Conservation (phyloP, 768 basidiomycete genomes). For the Favolaschia claudopus region DNA sequence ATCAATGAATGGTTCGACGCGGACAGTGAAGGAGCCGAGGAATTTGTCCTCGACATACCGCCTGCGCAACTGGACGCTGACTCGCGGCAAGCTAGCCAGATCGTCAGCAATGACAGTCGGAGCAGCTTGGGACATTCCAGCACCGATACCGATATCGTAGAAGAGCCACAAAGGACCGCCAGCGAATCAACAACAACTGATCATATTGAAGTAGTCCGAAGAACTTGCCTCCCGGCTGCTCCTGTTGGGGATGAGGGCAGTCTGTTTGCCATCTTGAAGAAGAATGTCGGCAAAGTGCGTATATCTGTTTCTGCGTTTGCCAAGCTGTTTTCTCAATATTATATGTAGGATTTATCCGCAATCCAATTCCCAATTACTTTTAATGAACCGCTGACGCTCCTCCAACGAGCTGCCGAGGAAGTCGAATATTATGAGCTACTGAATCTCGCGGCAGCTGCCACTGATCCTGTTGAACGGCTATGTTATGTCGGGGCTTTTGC, state of each 20-base stretch:
- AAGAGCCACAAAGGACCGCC: constrained; percentile 32
- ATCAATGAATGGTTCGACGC: constrained; percentile 83
- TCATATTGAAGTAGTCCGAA: constrained; percentile 46
- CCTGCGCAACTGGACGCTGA: constrained; percentile 48
- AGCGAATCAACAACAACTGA: constrained; percentile 3
- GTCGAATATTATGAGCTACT: constrained; percentile 79
- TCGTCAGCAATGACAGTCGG: constrained; percentile 46
- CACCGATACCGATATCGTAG: constrained; percentile 61
- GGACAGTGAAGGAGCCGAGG: constrained; percentile 69
- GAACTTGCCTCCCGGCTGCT: constrained; percentile 66
- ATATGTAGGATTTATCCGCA: constrained; percentile 74
- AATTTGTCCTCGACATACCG: constrained; percentile 67
- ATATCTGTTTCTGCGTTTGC: constrained; percentile 5
- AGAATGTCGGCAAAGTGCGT: constrained; percentile 85
- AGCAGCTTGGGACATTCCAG: constrained; percentile 56
- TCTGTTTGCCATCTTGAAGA: constrained; percentile 82
- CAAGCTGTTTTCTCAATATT: not conserved
- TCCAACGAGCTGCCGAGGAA: constrained; percentile 86
- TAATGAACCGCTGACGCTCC: constrained; percentile 86
- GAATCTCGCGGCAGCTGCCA: constrained; percentile 64
- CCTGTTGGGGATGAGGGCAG: constrained; percentile 81
- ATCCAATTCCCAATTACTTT: constrained; percentile 89
- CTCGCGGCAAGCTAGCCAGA: constrained; percentile 46
- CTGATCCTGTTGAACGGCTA: constrained; percentile 71
- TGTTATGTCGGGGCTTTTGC: constrained; percentile 86